Conservation (phyloP, 371 early-diverging fungal species). For the Dipsacomyces acuminosporus region DNA sequence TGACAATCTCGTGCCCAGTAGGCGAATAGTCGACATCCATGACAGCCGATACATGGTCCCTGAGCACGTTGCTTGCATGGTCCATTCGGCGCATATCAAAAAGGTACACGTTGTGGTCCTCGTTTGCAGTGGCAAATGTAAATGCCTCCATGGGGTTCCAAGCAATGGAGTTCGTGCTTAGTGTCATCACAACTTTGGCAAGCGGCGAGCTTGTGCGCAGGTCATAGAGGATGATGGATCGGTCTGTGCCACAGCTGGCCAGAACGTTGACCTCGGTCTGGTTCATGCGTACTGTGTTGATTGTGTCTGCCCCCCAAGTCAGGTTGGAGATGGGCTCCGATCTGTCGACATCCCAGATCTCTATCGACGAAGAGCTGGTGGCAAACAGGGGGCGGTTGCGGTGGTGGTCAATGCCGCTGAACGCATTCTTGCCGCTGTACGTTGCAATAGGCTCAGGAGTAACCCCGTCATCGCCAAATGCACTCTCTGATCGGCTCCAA, state of each 20-base stretch:
- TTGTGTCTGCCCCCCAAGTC: constrained; percentile 92
- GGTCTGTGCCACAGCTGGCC: constrained; percentile 86
- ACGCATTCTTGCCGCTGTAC: constrained; percentile 69
- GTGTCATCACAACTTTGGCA: constrained; percentile 67
- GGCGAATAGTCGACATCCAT: constrained; percentile 96
- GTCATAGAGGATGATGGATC: constrained; percentile 92
- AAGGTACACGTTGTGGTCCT: constrained; percentile 94
- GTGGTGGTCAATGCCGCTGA: constrained; percentile 77
- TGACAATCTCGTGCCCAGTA: constrained; percentile 95
- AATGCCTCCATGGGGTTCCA: constrained; percentile 99
- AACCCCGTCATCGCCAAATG: constrained; percentile 13
- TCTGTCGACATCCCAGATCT: constrained; percentile 89
- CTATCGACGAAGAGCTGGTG: constrained; percentile 73
- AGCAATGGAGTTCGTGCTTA: constrained; percentile 87
- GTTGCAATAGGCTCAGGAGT: constrained; percentile 59
- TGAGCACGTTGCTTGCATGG: constrained; percentile 74
- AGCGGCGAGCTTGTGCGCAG: constrained; percentile 78
- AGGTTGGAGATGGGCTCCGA: constrained; percentile 80
- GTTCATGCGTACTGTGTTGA: constrained; percentile 89
- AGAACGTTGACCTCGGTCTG: constrained; percentile 87
- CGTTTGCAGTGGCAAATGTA: constrained; percentile 92
- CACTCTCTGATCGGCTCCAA: constrained; percentile 58
- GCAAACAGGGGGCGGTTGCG: constrained; percentile 77
- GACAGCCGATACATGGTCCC: constrained; percentile 97
- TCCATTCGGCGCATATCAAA: constrained; percentile 96